phyloP scores from a whole-genome alignment of 1,139 yeast species.

The Taphrina deformans region DNA sequence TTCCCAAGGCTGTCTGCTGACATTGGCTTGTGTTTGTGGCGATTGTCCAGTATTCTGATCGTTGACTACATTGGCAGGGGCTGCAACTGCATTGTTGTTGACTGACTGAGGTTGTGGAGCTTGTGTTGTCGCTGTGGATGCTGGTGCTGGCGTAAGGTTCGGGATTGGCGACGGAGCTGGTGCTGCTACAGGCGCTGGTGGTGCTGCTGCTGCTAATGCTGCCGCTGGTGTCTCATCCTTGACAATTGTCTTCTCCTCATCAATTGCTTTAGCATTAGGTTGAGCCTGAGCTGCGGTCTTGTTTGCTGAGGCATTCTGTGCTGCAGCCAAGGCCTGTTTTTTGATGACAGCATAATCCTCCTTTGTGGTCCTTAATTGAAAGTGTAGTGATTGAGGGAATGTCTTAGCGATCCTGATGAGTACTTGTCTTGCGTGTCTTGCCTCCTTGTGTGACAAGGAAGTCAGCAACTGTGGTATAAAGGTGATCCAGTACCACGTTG shows the following conservation, averaged over 20 bases:
- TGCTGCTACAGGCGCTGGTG: no score
- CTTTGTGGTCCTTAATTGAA: conserved; percentile 89
- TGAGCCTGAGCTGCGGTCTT: conserved; percentile 36
- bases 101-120: background rate
- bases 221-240: conserved; percentile 2
- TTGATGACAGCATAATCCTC: conserved; percentile 90
- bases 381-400: conserved; percentile 95
- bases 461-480: conserved; percentile 92
- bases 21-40: conserved; percentile 2
- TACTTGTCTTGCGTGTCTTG: conserved; percentile 80
- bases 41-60: background rate
- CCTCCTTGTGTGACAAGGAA: conserved; percentile 87
- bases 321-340: conserved; percentile 68
- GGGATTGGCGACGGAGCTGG: background rate
- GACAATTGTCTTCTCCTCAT: background rate
- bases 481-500: conserved; percentile 99
- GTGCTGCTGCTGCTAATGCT: no score
- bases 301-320: conserved; percentile 48
- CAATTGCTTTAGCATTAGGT: conserved; percentile 35
- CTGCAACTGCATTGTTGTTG: background rate
- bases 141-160: background rate
- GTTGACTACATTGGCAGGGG: background rate
- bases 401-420: conserved; percentile 90
- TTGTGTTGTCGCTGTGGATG: no score
- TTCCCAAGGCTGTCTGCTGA: conserved; percentile 77